These are phyloP conservation scores for Dryas alaskensis DNA, from an alignment of 306 rosid species.

Conservation along the genomic window DNA sequence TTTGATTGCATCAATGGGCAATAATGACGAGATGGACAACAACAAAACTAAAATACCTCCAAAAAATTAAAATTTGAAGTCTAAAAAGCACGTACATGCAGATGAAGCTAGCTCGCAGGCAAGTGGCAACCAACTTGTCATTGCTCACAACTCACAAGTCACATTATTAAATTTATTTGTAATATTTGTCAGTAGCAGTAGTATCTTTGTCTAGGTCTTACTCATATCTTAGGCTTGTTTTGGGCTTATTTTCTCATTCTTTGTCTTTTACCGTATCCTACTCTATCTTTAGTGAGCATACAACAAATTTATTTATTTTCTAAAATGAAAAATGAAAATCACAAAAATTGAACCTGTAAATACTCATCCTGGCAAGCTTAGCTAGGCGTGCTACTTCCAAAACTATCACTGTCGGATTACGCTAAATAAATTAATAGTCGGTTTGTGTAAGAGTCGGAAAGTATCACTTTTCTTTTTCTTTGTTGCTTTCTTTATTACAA, in stretches of 20 bases:
- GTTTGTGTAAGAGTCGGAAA: conserved; percentile 1
- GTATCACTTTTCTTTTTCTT: background rate
- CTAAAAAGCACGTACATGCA: too few species aligned
- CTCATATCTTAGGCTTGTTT: background rate
- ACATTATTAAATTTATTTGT: too few species aligned
- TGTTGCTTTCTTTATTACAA: background rate
- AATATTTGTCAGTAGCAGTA: too few species aligned
- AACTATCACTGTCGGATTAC: conserved; percentile 9
- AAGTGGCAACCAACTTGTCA: too few species aligned
- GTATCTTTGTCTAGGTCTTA: background rate
- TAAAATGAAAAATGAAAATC: background rate
- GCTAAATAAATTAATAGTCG: background rate
- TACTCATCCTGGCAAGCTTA: too few species aligned
- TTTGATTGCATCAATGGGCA: background rate
- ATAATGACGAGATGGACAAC: too few species aligned
- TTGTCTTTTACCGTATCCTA: background rate
- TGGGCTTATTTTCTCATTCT: too few species aligned
- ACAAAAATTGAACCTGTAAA: background rate
- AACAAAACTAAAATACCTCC: too few species aligned
- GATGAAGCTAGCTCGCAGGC: too few species aligned
- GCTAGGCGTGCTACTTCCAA: background rate
- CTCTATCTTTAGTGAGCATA: background rate
- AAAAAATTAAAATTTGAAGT: too few species aligned
- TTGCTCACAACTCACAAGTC: too few species aligned
- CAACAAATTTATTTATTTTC: background rate